Evolutionary conservation across 2,329 filamentous ascomycete species (phyloP).

Genomic region (Cytospora leucostoma): DNA sequence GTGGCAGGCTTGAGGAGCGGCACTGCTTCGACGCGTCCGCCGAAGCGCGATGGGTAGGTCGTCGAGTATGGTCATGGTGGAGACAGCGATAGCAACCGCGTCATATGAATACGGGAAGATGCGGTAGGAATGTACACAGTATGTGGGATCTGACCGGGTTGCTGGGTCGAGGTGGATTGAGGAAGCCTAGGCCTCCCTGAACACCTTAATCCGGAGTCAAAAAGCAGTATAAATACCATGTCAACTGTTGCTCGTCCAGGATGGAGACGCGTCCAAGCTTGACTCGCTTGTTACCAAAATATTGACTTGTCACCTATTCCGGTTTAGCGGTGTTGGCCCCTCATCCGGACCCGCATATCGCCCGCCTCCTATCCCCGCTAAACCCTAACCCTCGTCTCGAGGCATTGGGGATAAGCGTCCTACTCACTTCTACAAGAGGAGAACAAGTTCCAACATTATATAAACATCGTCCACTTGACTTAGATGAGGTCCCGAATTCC

Average conservation of each 20-base stretch:
- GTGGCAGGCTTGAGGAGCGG: slow-evolving; percentile 25
- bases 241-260: background rate
- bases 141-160: too few relatives aligned
- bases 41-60: slow-evolving; percentile 58
- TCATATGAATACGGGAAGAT: background rate
- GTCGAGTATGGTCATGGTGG: slow-evolving; percentile 37
- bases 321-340: slow-evolving; percentile 12
- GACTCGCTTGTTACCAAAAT: slow-evolving; percentile 18
- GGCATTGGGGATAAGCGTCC: background rate
- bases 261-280: slow-evolving; percentile 9
- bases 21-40: slow-evolving; percentile 51
- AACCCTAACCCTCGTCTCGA: background rate
- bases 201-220: too few relatives aligned
- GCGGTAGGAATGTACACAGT: too few relatives aligned
- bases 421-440: too few relatives aligned
- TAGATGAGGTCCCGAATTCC: too few relatives aligned
- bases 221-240: too few relatives aligned
- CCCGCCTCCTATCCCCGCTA: too few relatives aligned
- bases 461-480: too few relatives aligned
- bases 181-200: too few relatives aligned
- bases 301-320: slow-evolving; percentile 5
- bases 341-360: background rate
- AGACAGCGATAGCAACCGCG: background rate
- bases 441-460: too few relatives aligned
- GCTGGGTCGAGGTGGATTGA: too few relatives aligned